These are phyloP conservation scores for Trichosporon sp. DNA, from an alignment of 1,284 basidiomycete species.

Conservation along the genomic window DNA sequence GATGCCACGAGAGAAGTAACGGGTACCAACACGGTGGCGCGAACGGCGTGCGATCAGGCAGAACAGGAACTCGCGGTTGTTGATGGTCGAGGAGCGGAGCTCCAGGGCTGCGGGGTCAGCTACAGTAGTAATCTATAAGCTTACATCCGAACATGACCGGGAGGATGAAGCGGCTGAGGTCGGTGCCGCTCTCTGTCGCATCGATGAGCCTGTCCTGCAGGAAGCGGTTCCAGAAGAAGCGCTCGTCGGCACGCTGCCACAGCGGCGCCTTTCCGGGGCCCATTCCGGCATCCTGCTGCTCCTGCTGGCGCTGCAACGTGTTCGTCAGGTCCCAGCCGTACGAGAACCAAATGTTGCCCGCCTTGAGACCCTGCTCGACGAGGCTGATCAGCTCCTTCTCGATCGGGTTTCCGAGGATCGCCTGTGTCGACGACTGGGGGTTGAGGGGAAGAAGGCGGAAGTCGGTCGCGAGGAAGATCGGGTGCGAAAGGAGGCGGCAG, in stretches of 20 bases:
- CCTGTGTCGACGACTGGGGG: constrained; percentile 61
- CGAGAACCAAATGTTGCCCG: constrained; percentile 80
- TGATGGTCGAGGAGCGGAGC: constrained; percentile 69
- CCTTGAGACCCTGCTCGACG: constrained; percentile 76
- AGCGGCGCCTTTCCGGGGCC: constrained; percentile 53
- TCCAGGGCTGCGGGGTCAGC: constrained; percentile 69
- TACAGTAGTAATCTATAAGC: constrained; percentile 28
- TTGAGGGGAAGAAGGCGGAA: constrained; percentile 84
- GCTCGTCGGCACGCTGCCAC: constrained; percentile 70
- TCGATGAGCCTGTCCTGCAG: constrained; percentile 50
- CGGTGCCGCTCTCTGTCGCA: constrained; percentile 41
- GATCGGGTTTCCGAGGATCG: constrained; percentile 64
- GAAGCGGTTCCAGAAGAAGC: constrained; percentile 98
- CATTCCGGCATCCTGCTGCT: constrained; percentile 60
- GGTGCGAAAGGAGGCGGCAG: constrained; percentile 74
- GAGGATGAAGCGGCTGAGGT: constrained; percentile 76
- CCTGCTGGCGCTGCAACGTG: constrained; percentile 76
- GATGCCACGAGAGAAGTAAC: constrained; percentile 93
- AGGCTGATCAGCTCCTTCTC: constrained; percentile 84
- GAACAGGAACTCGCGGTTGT: constrained; percentile 74
- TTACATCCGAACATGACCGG: constrained; percentile 87
- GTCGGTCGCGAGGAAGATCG: constrained; percentile 83
- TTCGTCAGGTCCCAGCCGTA: constrained; percentile 89
- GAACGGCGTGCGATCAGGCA: constrained; percentile 89
- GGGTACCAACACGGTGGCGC: constrained; percentile 88